A percentile compares a stretch with the other conserved stretches of the same genome.
These are phyloP conservation scores for Metschnikowia chrysomelidarum DNA, from an alignment of 805 yeast species.

Conservation along the genomic window DNA sequence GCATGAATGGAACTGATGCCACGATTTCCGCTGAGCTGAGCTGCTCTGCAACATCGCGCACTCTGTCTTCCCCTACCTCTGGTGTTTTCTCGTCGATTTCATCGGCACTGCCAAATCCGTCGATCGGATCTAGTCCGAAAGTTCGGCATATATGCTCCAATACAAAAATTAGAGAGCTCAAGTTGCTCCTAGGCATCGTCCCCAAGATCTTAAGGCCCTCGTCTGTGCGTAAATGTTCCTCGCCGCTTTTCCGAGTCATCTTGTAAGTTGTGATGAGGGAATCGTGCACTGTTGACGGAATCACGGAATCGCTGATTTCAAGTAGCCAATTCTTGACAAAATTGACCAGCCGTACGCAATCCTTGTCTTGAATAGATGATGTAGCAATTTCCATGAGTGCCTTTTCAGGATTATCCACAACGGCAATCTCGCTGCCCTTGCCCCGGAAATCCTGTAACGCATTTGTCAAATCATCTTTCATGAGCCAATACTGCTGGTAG, in stretches of 20 bases:
- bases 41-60: constrained; percentile 8
- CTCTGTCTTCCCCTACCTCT: constrained; percentile 1
- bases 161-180: constrained; percentile 34
- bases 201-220: constrained; percentile 28
- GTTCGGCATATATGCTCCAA: constrained; percentile 33
- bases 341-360: constrained; percentile 21
- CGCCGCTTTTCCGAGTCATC: constrained; percentile 11
- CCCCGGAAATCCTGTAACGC: constrained; percentile 20
- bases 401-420: constrained; percentile 17
- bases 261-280: constrained; percentile 24
- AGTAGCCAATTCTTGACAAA: constrained; percentile 41
- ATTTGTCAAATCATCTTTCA: constrained; percentile 29
- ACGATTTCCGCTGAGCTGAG: constrained; percentile 37
- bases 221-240: constrained; percentile 1
- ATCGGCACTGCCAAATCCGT: constrained; percentile 28
- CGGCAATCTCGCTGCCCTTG: constrained; percentile 1
- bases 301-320: constrained; percentile 40
- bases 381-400: constrained; percentile 18
- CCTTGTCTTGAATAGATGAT: constrained; percentile 7
- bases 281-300: constrained; percentile 42
- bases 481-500: constrained; percentile 33
- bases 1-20: constrained; percentile 40
- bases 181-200: constrained; percentile 39
- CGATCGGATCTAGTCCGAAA: constrained; percentile 23
- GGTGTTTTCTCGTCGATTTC: constrained; percentile 16